These are phyloP conservation scores for Leishmania guyanensis DNA, from an alignment of 208 protist species.

Conservation along the genomic window DNA sequence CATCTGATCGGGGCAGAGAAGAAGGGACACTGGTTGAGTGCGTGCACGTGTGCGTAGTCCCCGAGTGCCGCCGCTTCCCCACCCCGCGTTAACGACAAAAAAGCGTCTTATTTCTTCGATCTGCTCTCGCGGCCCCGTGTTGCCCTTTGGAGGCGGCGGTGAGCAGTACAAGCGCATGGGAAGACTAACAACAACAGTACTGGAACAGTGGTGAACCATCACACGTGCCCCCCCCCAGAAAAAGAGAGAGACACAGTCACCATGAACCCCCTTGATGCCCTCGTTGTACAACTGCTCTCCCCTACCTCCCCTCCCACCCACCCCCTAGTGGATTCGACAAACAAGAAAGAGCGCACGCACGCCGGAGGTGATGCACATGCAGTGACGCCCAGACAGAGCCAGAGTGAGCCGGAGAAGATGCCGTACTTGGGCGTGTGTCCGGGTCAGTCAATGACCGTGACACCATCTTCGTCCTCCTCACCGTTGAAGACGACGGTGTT, in stretches of 20 bases:
- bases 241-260: neutral
- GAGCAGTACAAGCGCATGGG: neutral
- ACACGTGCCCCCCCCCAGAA: neutral
- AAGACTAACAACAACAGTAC: neutral
- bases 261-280: neutral
- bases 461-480: neutral
- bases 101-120: neutral
- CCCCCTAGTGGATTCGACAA: neutral
- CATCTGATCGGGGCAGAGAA: neutral
- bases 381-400: neutral
- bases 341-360: neutral
- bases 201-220: neutral
- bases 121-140: neutral
- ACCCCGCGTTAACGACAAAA: neutral
- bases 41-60: neutral
- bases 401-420: neutral
- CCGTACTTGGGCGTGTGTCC: neutral
- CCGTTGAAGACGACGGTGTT: neutral
- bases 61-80: neutral
- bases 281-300: neutral
- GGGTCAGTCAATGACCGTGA: constrained; percentile 16
- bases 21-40: neutral
- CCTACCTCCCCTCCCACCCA: neutral
- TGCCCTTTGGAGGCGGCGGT: neutral
- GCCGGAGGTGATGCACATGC: neutral